These are phyloP conservation scores for Torulaspora globosa DNA, from an alignment of 1,139 yeast genomes.

Conservation along the genomic window DNA sequence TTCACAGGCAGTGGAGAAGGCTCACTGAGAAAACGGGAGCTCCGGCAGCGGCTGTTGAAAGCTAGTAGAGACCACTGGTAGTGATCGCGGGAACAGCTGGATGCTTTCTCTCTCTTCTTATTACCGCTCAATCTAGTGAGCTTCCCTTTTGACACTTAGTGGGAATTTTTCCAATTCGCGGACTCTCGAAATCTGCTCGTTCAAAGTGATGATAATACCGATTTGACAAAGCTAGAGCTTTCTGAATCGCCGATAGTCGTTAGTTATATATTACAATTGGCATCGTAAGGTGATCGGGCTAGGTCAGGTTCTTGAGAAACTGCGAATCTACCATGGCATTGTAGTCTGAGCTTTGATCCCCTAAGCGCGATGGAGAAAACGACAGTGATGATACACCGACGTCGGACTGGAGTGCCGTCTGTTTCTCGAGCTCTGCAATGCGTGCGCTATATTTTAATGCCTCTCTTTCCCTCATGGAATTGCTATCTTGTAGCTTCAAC, in stretches of 20 bases:
- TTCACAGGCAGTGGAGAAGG: background rate
- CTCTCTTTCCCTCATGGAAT: conserved; percentile 19
- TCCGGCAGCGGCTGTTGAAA: background rate
- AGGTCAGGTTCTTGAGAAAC: conserved; percentile 17
- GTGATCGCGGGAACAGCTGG: background rate
- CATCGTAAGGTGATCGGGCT: background rate
- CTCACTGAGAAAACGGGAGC: background rate
- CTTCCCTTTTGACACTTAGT: conserved; percentile 2
- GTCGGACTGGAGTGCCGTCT: conserved; percentile 6
- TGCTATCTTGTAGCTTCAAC: conserved; percentile 26
- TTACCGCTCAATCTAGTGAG: background rate
- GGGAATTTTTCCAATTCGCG: conserved; percentile 9
- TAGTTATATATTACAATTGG: background rate
- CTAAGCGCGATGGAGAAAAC: conserved; percentile 10
- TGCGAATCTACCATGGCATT: conserved; percentile 21
- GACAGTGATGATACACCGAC: conserved; percentile 13
- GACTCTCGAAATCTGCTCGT: conserved; percentile 1
- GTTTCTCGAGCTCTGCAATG: conserved; percentile 25
- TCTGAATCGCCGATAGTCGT: background rate
- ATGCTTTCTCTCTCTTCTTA: background rate
- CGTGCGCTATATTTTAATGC: conserved; percentile 21
- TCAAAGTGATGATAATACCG: conserved; percentile 2
- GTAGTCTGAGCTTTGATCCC: conserved; percentile 18
- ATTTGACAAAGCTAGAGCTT: background rate
- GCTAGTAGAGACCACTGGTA: background rate